Base-by-base conservation (phyloP, 805 yeast genomes). In the Pichia exigua region DNA sequence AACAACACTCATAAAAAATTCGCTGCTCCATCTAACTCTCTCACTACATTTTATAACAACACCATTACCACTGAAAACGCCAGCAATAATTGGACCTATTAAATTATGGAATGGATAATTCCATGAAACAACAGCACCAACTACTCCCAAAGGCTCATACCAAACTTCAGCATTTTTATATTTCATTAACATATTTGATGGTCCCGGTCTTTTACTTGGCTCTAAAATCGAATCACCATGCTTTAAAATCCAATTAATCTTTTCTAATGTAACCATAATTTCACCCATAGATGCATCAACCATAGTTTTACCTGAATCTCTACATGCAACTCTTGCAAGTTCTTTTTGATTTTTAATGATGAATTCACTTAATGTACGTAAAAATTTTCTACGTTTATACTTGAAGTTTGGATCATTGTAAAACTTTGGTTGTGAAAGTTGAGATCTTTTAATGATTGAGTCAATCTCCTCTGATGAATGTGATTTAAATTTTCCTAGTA, bases 231-330 rank as follows among this genome's bases (percentile, higher is more conserved):
- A 70, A 58, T 83, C 92, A 41, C 98, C 99, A 65, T 94, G 81
- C 54, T 82, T 77, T 50, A 89, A 73, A 44, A 86, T 82, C 99
- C 99, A 94, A 57, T 84, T 83, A 60, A 92, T 70, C 66, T 94
- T 94, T 65, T 94, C 99, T 53, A 92, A 73, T 0, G 99, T 92
- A 17, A 91, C 98, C 80, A 94, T 77, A 46, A 94, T 88, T 69
- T 92, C 97, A 47, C 97, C 97, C 90, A 88, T 85, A 45, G 94
- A 83, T 3, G 98, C 98, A 70, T 94, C 98, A 42, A 94, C 73
- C 83, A 87, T 84, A 1, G 98, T 91, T 65, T 94, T 94, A 30
- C 99, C 99, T 20, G 96, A 85, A 63, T 94, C 99, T 58, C 99
- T 76, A 65, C 98, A 94, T 0, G 98, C 97, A 10, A 94, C 85